Percentiles rank a stretch among this genome's conserved stretches.
Conservation (phyloP, 2,329 filamentous ascomycete species). For the Albifimbria verrucaria region DNA sequence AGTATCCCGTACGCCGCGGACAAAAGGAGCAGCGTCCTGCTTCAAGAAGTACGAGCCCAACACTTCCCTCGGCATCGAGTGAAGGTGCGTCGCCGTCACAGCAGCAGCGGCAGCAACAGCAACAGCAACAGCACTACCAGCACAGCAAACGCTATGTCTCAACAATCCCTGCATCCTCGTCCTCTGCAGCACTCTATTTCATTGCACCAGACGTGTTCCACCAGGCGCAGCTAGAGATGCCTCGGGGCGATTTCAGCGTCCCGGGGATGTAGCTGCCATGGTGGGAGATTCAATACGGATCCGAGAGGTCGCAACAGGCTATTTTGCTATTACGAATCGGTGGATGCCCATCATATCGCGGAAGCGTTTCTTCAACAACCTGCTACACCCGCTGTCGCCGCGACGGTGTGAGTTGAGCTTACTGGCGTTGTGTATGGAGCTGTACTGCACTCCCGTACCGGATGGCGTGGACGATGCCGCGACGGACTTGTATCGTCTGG, state of each 20-base stretch:
- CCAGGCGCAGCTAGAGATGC: conserved; percentile 3
- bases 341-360: conserved; percentile 8
- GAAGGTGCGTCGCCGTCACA: background rate
- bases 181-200: conserved; percentile 3
- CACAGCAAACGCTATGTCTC: background rate
- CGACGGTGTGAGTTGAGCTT: conserved; percentile 3
- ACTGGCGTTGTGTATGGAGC: conserved; percentile 8
- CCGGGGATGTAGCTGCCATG: background rate
- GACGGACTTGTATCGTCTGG: conserved; percentile 1
- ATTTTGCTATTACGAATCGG: conserved; percentile 3
- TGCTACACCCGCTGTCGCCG: conserved; percentile 4
- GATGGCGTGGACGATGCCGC: background rate
- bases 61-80: background rate
- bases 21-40: background rate
- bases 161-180: background rate
- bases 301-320: background rate
- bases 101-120: background rate
- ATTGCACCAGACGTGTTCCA: conserved; percentile 7
- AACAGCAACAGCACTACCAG: too few relatives aligned
- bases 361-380: background rate
- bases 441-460: conserved; percentile 1
- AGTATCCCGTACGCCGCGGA: background rate
- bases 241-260: background rate
- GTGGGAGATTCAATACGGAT: conserved; percentile 1
- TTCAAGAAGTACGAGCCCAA: background rate